phyloP scores from a whole-genome alignment of 345 rosid species.

The Aurinia saxatilis region DNA sequence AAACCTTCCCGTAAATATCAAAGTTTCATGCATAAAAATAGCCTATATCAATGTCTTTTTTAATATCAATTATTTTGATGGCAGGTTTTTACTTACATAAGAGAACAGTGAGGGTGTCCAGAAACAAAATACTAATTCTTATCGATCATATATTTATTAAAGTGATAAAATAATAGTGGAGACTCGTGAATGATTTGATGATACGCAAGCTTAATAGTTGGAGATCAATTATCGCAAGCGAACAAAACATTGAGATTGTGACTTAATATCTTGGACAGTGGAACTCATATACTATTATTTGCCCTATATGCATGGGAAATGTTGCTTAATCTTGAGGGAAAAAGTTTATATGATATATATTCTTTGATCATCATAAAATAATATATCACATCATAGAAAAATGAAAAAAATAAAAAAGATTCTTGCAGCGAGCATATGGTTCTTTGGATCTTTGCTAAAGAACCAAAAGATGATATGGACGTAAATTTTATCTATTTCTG shows the following conservation, averaged over 20 bases:
- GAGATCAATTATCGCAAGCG: constrained; percentile 21
- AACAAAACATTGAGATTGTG: constrained; percentile 28
- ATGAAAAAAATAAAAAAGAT: constrained; percentile 16
- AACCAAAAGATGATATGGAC: constrained; percentile 11
- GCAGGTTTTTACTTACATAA: constrained; percentile 10
- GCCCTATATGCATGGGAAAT: neutral
- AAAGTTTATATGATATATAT: neutral
- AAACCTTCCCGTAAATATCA: constrained; percentile 1
- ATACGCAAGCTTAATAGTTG: constrained; percentile 11
- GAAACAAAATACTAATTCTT: neutral
- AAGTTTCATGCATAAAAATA: constrained; percentile 4
- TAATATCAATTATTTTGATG: neutral
- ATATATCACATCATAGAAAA: constrained; percentile 15
- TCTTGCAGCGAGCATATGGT: constrained; percentile 14
- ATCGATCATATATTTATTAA: neutral
- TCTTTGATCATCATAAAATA: neutral
- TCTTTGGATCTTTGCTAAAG: constrained; percentile 23
- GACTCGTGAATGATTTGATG: constrained; percentile 18
- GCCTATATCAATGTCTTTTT: neutral
- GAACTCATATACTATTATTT: constrained; percentile 4
- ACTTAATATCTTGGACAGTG: constrained; percentile 15
- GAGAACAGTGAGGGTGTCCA: constrained; percentile 4
- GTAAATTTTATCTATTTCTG: neutral
- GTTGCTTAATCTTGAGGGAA: constrained; percentile 1
- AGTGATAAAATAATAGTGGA: neutral